These are phyloP conservation scores for Tulasnella sp. DNA, from an alignment of 768 basidiomycete species.

Conservation along the genomic window DNA sequence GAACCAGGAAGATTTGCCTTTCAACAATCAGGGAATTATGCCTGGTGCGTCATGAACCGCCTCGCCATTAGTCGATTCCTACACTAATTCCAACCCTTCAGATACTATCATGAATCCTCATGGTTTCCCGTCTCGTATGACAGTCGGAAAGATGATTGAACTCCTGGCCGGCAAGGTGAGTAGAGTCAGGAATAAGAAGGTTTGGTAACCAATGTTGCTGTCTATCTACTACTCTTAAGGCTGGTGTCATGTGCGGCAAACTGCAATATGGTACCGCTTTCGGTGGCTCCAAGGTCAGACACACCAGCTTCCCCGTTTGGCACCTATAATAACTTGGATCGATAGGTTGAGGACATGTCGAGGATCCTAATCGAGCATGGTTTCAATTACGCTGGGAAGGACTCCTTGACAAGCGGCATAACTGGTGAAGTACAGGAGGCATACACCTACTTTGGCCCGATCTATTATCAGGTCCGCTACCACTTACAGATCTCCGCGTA, in stretches of 20 bases:
- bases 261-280: conserved; percentile 94
- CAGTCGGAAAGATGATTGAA: conserved; percentile 99
- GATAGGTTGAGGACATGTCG: conserved; percentile 93
- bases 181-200: background rate
- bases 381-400: conserved; percentile 97
- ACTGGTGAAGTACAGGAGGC: conserved; percentile 94
- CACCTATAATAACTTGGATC: background rate
- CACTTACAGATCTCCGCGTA: background rate
- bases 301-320: background rate
- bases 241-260: conserved; percentile 81
- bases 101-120: conserved; percentile 99
- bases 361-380: conserved; percentile 89
- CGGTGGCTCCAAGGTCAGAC: conserved; percentile 81
- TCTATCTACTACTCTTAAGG: conserved; percentile 36
- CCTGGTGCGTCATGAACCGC: conserved; percentile 45
- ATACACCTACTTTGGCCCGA: conserved; percentile 97
- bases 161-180: conserved; percentile 92
- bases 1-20: conserved; percentile 98
- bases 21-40: conserved; percentile 93
- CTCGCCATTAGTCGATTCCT: background rate
- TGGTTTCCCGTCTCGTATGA: conserved; percentile 98
- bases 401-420: conserved; percentile 96
- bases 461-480: conserved; percentile 79
- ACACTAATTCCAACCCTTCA: conserved; percentile 26
- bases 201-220: background rate